Evolutionary conservation across 2,329 filamentous ascomycete species (phyloP).

Genomic region (Trichoderma sp.): DNA sequence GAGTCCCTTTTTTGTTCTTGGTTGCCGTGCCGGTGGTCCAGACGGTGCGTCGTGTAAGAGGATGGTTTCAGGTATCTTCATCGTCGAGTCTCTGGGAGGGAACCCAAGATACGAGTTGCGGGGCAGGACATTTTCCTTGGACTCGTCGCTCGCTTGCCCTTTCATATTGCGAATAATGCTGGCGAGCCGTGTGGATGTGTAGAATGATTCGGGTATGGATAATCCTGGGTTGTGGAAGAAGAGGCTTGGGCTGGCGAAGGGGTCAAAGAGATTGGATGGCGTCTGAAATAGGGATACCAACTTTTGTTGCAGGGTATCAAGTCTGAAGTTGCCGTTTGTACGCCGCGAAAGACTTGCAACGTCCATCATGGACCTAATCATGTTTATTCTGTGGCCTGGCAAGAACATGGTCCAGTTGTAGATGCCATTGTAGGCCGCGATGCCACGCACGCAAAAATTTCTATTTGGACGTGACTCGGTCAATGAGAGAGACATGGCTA

Average conservation of each 20-base stretch:
- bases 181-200: conserved; percentile 37
- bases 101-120: conserved; percentile 50
- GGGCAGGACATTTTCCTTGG: conserved; percentile 33
- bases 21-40: neutral
- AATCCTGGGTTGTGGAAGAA: conserved; percentile 59
- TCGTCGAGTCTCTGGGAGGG: conserved; percentile 49
- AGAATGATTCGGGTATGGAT: conserved; percentile 49
- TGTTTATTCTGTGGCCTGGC: conserved; percentile 52
- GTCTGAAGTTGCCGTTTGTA: conserved; percentile 34
- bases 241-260: conserved; percentile 59
- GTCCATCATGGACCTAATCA: conserved; percentile 22
- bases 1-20: neutral
- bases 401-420: conserved; percentile 67
- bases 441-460: conserved; percentile 52
- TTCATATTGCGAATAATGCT: conserved; percentile 32
- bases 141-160: conserved; percentile 27
- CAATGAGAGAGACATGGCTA: conserved; percentile 59
- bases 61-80: conserved; percentile 53
- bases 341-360: conserved; percentile 5
- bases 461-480: conserved; percentile 53
- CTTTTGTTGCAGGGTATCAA: conserved; percentile 42
- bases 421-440: conserved; percentile 60
- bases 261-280: conserved; percentile 57
- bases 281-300: conserved; percentile 49
- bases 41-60: conserved; percentile 48